These are phyloP conservation scores for Diaporthe batatas DNA, from an alignment of 2,329 filamentous ascomycete species.

Conservation along the genomic window DNA sequence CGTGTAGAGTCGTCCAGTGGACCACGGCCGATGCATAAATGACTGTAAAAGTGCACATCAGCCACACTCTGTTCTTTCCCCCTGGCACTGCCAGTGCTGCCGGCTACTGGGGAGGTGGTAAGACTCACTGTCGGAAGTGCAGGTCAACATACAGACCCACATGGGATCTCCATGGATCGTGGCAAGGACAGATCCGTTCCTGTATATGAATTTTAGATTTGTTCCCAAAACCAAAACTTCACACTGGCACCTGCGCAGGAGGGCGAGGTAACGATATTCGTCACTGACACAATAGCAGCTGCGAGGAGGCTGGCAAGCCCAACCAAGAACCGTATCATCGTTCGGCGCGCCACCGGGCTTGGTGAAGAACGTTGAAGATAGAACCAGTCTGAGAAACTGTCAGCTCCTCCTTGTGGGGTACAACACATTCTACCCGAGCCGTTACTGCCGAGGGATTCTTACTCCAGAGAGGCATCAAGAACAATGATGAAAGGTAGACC, in stretches of 20 bases:
- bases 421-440: not conserved
- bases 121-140: conserved; percentile 18
- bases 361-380: not conserved
- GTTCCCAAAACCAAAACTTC: not conserved
- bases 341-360: not conserved
- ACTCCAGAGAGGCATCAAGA: conserved; percentile 1
- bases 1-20: conserved; percentile 2
- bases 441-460: not conserved
- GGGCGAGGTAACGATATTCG: not conserved
- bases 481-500: conserved; percentile 1
- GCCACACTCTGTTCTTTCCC: not conserved
- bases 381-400: not conserved
- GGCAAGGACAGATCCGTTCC: conserved; percentile 3
- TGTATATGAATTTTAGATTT: not conserved
- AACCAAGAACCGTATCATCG: not conserved
- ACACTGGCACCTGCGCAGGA: not conserved
- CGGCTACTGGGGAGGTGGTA: too few species aligned
- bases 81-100: too few species aligned
- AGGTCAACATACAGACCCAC: conserved; percentile 20
- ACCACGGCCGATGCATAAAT: conserved; percentile 10
- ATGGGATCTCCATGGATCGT: conserved; percentile 11
- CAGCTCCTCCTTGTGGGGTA: not conserved
- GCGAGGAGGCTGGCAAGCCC: conserved; percentile 5
- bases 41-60: not conserved
- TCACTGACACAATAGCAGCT: conserved; percentile 23